These are phyloP conservation scores for Chlorociboria aeruginascens DNA, from an alignment of 495 filamentous ascomycete species.

Conservation along the genomic window DNA sequence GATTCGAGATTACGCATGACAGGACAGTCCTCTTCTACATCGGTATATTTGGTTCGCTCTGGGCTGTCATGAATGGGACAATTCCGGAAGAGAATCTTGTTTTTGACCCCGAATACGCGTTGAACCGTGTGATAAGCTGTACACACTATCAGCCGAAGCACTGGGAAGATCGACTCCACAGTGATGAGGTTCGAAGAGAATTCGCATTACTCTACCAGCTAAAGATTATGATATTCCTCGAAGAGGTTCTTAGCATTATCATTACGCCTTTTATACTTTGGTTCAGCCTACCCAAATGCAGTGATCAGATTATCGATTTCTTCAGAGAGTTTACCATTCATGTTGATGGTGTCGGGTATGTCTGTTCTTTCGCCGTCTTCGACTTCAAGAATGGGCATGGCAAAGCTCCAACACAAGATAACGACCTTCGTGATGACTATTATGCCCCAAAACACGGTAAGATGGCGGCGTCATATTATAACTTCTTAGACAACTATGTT, in stretches of 20 bases:
- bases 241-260: conserved; percentile 85
- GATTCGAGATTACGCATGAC: conserved; percentile 79
- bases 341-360: conserved; percentile 88
- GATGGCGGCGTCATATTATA: conserved; percentile 89
- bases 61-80: conserved; percentile 65
- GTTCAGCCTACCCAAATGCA: conserved; percentile 76
- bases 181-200: conserved; percentile 69
- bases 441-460: conserved; percentile 92
- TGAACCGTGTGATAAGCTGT: conserved; percentile 78
- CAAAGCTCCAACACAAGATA: conserved; percentile 27
- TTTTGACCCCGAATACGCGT: conserved; percentile 81
- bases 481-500: conserved; percentile 84
- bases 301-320: conserved; percentile 91
- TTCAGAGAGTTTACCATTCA: conserved; percentile 96
- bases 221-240: conserved; percentile 80
- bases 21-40: conserved; percentile 78
- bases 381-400: conserved; percentile 80
- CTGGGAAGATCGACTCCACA: conserved; percentile 84
- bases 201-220: conserved; percentile 81
- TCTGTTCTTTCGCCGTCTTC: conserved; percentile 96
- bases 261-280: conserved; percentile 85
- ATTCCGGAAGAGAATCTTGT: conserved; percentile 81
- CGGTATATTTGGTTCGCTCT: conserved; percentile 60
- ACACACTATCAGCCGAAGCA: conserved; percentile 81
- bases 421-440: conserved; percentile 77